Evolutionary conservation across 768 basidiomycete species (phyloP).

Genomic region (Aureoboletus auriporus): DNA sequence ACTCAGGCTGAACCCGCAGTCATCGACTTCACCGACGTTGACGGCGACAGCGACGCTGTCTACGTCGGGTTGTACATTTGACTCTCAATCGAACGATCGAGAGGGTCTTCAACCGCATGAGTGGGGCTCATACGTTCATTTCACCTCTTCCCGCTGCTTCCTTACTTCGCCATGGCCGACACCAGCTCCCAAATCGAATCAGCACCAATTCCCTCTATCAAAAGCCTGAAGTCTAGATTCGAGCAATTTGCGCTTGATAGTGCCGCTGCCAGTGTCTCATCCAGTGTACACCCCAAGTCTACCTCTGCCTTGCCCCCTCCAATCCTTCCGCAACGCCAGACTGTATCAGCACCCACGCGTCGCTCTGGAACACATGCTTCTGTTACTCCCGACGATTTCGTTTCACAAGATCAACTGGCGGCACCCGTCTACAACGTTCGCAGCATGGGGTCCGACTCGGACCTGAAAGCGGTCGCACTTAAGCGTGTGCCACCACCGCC

Average conservation of each 20-base stretch:
- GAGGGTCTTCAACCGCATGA: not conserved
- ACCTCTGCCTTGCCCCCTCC: slow-evolving; percentile 2
- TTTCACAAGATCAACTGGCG: slow-evolving; percentile 16
- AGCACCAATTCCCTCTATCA: slow-evolving; percentile 57
- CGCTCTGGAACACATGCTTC: slow-evolving; percentile 40
- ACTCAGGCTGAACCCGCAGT: not conserved
- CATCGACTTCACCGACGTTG: not conserved
- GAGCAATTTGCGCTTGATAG: slow-evolving; percentile 58
- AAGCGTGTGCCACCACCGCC: slow-evolving; percentile 59
- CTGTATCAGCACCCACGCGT: slow-evolving; percentile 31
- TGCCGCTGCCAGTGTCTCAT: not conserved
- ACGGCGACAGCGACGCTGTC: slow-evolving; percentile 10
- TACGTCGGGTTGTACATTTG: not conserved
- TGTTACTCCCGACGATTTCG: slow-evolving; percentile 17
- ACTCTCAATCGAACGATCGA: not conserved
- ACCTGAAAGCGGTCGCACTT: slow-evolving; percentile 37
- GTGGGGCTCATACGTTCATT: slow-evolving; percentile 6
- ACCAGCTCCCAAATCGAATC: slow-evolving; percentile 42
- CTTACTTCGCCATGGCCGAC: slow-evolving; percentile 13
- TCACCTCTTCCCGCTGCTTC: not conserved
- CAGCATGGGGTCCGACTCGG: slow-evolving; percentile 50
- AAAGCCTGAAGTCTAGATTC: slow-evolving; percentile 65
- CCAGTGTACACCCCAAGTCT: too few relatives aligned
- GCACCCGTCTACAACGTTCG: slow-evolving; percentile 36
- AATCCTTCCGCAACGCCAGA: not conserved